A percentile compares a stretch with the other conserved stretches of the same genome.
Conservation (phyloP, 2,329 filamentous ascomycete species). For the Capronia americana region DNA sequence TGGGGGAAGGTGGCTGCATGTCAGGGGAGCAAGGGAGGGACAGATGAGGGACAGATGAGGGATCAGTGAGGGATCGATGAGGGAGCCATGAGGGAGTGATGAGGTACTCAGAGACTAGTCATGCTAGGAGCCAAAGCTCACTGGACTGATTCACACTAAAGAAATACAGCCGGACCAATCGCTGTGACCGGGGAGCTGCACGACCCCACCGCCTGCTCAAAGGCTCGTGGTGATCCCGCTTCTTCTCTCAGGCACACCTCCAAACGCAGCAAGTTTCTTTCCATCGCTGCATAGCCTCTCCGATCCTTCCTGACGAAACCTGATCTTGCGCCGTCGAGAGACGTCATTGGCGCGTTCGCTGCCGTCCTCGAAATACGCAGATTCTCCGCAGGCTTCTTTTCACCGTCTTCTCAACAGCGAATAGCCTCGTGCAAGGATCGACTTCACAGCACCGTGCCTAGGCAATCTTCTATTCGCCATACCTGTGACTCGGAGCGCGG, state of each 20-base stretch:
- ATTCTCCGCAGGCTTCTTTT: background rate
- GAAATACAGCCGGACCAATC: background rate
- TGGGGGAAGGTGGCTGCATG: background rate
- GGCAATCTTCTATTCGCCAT: background rate
- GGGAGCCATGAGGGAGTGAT: background rate
- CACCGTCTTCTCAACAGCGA: background rate
- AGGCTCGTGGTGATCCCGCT: background rate
- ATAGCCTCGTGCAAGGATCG: background rate
- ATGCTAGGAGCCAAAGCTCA: background rate
- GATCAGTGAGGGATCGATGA: background rate
- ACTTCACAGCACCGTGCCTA: background rate
- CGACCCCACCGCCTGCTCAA: background rate
- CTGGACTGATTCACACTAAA: background rate
- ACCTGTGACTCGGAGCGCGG: background rate
- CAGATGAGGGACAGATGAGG: no score
- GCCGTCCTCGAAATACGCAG: background rate
- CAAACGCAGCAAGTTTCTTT: background rate
- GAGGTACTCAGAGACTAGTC: background rate
- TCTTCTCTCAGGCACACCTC: background rate
- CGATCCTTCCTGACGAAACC: background rate
- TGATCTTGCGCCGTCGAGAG: background rate
- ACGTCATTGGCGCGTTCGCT: background rate
- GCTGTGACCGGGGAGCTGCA: background rate
- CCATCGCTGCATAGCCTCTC: background rate
- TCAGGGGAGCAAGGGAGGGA: background rate